These are phyloP conservation scores for Bacidia gigantensis DNA, from an alignment of 495 filamentous ascomycete species.

Conservation along the genomic window DNA sequence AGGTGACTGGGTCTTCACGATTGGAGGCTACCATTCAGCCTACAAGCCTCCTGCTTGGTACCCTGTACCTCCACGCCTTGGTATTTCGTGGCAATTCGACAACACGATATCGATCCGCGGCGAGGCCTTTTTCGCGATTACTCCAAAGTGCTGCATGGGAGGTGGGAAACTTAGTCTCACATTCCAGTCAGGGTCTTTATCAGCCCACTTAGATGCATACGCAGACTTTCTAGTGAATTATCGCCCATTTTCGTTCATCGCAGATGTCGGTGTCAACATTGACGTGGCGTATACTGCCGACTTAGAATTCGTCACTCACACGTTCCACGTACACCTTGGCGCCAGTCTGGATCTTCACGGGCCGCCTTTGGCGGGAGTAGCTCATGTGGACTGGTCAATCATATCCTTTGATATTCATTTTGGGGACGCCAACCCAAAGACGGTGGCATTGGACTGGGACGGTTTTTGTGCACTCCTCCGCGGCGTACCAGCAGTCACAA, in stretches of 20 bases:
- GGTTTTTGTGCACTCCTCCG: neutral
- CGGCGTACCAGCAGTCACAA: neutral
- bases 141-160: slow-evolving; percentile 36
- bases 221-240: slow-evolving; percentile 39
- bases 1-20: slow-evolving; percentile 39
- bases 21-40: slow-evolving; percentile 37
- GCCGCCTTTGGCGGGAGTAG: slow-evolving; percentile 24
- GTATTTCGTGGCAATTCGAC: slow-evolving; percentile 27
- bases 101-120: slow-evolving; percentile 26
- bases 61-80: slow-evolving; percentile 31
- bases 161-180: slow-evolving; percentile 26
- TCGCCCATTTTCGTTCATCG: slow-evolving; percentile 33
- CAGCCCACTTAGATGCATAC: slow-evolving; percentile 31
- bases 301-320: slow-evolving; percentile 23
- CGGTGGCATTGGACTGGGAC: neutral
- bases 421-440: slow-evolving; percentile 17
- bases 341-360: slow-evolving; percentile 28
- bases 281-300: slow-evolving; percentile 28
- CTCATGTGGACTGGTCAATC: slow-evolving; percentile 31
- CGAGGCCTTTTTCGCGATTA: slow-evolving; percentile 39
- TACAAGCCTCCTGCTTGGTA: slow-evolving; percentile 17
- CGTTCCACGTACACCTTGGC: slow-evolving; percentile 24
- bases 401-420: slow-evolving; percentile 33
- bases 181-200: slow-evolving; percentile 21
- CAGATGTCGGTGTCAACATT: slow-evolving; percentile 25